These are phyloP conservation scores for Penicillium verhagenii DNA, from an alignment of 495 filamentous ascomycete genomes.

Conservation along the genomic window DNA sequence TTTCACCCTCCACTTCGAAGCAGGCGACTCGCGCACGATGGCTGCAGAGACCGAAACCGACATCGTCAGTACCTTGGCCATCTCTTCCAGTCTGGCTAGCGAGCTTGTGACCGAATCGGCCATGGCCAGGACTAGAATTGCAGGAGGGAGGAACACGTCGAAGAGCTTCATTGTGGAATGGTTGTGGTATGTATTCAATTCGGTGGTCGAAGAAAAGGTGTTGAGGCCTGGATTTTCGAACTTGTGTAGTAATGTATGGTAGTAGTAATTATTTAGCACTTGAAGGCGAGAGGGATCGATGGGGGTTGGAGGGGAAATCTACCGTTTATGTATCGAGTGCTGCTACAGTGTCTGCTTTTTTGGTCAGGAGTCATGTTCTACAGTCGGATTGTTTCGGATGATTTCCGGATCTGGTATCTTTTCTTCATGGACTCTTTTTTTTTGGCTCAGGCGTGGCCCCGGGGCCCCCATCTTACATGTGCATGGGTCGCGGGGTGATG, in stretches of 20 bases:
- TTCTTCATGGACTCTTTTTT: not conserved
- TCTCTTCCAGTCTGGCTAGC: not conserved
- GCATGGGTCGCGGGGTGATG: not conserved
- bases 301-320: too few relatives aligned
- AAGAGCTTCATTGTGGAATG: not conserved
- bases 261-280: too few relatives aligned
- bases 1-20: not conserved
- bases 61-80: not conserved
- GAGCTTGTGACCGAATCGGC: not conserved
- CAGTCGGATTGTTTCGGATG: not conserved
- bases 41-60: not conserved
- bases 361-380: not conserved
- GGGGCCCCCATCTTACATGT: not conserved
- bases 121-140: not conserved
- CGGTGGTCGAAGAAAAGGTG: not conserved
- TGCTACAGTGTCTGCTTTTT: not conserved
- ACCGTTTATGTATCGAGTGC: not conserved
- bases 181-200: too few relatives aligned
- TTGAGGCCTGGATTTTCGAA: too few relatives aligned
- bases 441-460: not conserved
- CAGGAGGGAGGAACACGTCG: not conserved
- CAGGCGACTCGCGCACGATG: not conserved
- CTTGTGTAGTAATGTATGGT: too few relatives aligned
- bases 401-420: not conserved
- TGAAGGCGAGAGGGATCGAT: too few relatives aligned